Percentiles rank a stretch among this genome's conserved stretches.
phyloP scores from a whole-genome alignment of 2,329 filamentous ascomycete genomes.

The Pyricularia sp. region DNA sequence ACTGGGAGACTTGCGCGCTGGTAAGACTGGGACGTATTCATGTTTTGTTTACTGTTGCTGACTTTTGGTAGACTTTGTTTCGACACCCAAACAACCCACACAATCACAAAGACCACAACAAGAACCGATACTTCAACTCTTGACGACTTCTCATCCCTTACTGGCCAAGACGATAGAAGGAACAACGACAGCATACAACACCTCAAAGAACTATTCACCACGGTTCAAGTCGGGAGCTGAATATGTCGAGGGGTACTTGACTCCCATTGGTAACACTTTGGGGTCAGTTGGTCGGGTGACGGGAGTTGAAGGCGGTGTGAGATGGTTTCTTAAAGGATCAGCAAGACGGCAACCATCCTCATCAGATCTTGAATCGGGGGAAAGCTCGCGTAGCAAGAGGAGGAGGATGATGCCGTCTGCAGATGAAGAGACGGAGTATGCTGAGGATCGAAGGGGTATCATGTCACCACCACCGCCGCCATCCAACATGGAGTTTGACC shows the following conservation, averaged over 20 bases:
- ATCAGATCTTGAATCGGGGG: slow-evolving; percentile 35
- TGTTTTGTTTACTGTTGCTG: slow-evolving; percentile 12
- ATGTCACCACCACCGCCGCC: neutral
- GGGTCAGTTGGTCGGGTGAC: slow-evolving; percentile 76
- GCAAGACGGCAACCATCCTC: slow-evolving; percentile 20
- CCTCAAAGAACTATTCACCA: slow-evolving; percentile 83
- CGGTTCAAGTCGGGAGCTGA: slow-evolving; percentile 84
- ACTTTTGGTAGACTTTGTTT: slow-evolving; percentile 48
- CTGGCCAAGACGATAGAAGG: slow-evolving; percentile 78
- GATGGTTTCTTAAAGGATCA: slow-evolving; percentile 59
- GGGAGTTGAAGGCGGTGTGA: slow-evolving; percentile 76
- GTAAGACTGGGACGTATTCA: slow-evolving; percentile 31
- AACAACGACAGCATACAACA: slow-evolving; percentile 76
- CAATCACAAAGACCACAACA: slow-evolving; percentile 21
- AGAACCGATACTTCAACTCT: slow-evolving; percentile 76
- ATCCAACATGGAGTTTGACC: slow-evolving; percentile 11
- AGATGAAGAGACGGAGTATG: slow-evolving; percentile 11
- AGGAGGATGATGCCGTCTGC: slow-evolving; percentile 34
- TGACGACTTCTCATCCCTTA: slow-evolving; percentile 81
- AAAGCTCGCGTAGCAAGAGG: slow-evolving; percentile 43
- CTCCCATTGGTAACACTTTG: slow-evolving; percentile 78
- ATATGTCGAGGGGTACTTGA: slow-evolving; percentile 81
- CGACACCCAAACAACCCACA: slow-evolving; percentile 31
- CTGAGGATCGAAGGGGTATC: slow-evolving; percentile 11
- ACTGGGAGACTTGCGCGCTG: slow-evolving; percentile 63